Base-by-base conservation (phyloP, 495 filamentous ascomycete genomes). In the Acidomyces sp. region DNA sequence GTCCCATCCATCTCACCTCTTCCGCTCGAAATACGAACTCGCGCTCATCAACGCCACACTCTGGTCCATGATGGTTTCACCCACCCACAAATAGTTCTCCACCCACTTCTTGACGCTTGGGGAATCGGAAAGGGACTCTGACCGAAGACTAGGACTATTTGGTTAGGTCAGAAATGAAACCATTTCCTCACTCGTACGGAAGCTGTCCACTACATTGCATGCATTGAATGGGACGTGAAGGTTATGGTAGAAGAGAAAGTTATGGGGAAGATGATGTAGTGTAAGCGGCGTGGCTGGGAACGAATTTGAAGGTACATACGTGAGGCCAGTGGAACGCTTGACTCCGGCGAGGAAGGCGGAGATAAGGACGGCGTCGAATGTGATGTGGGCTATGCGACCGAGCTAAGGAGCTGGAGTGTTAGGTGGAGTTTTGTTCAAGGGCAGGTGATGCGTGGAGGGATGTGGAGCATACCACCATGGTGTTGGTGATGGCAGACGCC, bases 31-130 rank as follows among this genome's bases (percentile, higher is more conserved):
- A 61, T 72, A 97, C 23, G 75, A 70, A 58, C 82, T 90, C 11
- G 81, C 77, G 11, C 85, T 79, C 62, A 93, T 77, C 38, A 94
- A 68, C 20, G 87, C 87, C 20, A 95, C 85, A 4, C 85, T 90
- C 64, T 88, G 80, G 56, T 97, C 90, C 87, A 97, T 88, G 38
- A 93, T 81, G 83, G 83, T 92, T 63, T 97, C 90, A 57, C 90
- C 90, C 30, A 96, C 76, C 37, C 83, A 83, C 43, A 97, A 78
- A 64, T 97, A 97, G 58, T 78, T 93, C 54, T 88, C 84, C 51
- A 97, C 72, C 80, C 85, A 95, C 53, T 77, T 80, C 59, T 83
- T 81, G 52, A 93, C 55, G 41, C 88, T 80, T 62, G 84, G 82
- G 59, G 75, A 86, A 29, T 93, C 84, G 46, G 80, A 70, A 47